Evolutionary conservation across 129 eudicot genomes (phyloP).

Genomic region (Calendula officinalis): DNA sequence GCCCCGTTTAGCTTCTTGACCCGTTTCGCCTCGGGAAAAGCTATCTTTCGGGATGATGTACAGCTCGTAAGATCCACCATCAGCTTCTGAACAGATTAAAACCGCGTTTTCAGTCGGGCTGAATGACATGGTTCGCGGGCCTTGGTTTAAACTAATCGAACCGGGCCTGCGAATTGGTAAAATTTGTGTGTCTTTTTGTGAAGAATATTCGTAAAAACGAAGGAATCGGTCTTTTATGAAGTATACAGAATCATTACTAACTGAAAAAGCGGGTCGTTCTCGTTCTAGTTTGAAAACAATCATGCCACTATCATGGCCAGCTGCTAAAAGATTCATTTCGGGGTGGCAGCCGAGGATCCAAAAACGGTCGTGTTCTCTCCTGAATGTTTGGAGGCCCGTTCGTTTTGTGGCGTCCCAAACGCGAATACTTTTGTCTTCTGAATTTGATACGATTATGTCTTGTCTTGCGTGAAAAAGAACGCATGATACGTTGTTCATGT

Average conservation of each 20-base stretch:
- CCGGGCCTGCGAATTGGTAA: slow-evolving; percentile 81
- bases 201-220: slow-evolving; percentile 59
- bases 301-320: slow-evolving; percentile 67
- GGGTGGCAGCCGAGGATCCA: slow-evolving; percentile 55
- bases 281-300: slow-evolving; percentile 73
- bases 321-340: slow-evolving; percentile 54
- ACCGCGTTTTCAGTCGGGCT: slow-evolving; percentile 75
- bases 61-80: slow-evolving; percentile 75
- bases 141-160: slow-evolving; percentile 61
- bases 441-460: slow-evolving; percentile 52
- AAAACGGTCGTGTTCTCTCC: slow-evolving; percentile 54
- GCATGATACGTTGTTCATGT: slow-evolving; percentile 80
- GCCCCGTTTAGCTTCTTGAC: slow-evolving; percentile 72
- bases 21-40: slow-evolving; percentile 58
- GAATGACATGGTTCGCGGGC: slow-evolving; percentile 61
- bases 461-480: slow-evolving; percentile 53
- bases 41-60: slow-evolving; percentile 63
- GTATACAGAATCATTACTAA: slow-evolving; percentile 57
- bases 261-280: slow-evolving; percentile 74
- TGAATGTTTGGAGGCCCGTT: slow-evolving; percentile 52
- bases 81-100: slow-evolving; percentile 60
- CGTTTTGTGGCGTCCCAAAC: slow-evolving; percentile 59
- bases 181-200: slow-evolving; percentile 66
- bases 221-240: slow-evolving; percentile 73
- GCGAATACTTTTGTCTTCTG: slow-evolving; percentile 52